These are phyloP conservation scores for Nymphaea thermarum DNA, from an alignment of 164 flowering plant species.

Conservation along the genomic window DNA sequence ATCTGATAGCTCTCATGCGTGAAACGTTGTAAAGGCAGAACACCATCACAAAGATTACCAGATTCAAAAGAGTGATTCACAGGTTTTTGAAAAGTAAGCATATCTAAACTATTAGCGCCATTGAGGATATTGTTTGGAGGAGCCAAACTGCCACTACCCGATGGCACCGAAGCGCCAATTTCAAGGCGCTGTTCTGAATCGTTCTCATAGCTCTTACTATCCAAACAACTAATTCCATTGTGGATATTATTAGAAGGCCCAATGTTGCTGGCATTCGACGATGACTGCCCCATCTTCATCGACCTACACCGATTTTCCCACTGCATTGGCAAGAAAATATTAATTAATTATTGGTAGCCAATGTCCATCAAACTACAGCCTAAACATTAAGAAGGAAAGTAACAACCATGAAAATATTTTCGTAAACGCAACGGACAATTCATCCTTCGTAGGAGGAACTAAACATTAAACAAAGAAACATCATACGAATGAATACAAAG, in stretches of 20 bases:
- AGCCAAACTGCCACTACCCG: slow-evolving; percentile 19
- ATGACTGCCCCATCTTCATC: slow-evolving; percentile 24
- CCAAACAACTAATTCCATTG: slow-evolving; percentile 29
- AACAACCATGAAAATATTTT: neutral
- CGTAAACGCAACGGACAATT: neutral
- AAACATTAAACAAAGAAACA: neutral
- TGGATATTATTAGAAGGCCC: slow-evolving; percentile 77
- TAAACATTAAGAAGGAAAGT: no score
- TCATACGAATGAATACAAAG: neutral
- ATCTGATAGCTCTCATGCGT: slow-evolving; percentile 75
- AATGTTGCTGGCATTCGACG: slow-evolving; percentile 17
- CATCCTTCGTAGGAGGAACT: neutral
- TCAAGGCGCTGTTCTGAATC: slow-evolving; percentile 19
- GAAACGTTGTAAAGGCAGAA: slow-evolving; percentile 78
- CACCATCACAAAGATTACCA: slow-evolving; percentile 38
- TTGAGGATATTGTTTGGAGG: slow-evolving; percentile 72
- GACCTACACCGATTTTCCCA: slow-evolving; percentile 58
- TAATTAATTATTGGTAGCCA: neutral
- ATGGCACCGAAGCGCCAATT: slow-evolving; percentile 11
- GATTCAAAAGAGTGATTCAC: slow-evolving; percentile 21
- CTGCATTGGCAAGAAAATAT: slow-evolving; percentile 27
- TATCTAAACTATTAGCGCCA: slow-evolving; percentile 29
- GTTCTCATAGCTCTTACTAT: slow-evolving; percentile 30
- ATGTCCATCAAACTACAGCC: neutral
- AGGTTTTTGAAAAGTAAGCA: slow-evolving; percentile 30